phyloP scores from a whole-genome alignment of 257 asterid species.

The Nicotiana tabacum region DNA sequence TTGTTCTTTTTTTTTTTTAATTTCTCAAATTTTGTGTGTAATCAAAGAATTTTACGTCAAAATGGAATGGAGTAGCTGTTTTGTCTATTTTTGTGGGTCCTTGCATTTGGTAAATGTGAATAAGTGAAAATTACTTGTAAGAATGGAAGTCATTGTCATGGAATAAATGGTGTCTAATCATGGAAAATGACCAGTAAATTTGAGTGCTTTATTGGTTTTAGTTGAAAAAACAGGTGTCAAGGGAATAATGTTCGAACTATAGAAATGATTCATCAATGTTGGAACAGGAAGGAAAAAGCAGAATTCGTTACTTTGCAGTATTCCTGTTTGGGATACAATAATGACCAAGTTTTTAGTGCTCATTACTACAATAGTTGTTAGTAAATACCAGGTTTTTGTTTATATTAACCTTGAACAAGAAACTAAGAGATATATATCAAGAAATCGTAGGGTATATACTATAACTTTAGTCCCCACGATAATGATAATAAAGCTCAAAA shows the following conservation, averaged over 20 bases:
- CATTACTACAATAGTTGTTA: neutral
- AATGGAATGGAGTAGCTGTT: neutral
- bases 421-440: neutral
- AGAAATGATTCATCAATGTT: neutral
- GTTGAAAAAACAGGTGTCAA: neutral
- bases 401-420: neutral
- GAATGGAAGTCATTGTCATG: constrained; percentile 6
- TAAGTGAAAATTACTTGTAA: neutral
- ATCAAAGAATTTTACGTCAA: neutral
- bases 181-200: neutral
- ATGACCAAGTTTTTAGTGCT: too few species aligned
- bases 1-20: neutral
- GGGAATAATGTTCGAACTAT: neutral
- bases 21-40: neutral
- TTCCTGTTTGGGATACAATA: neutral
- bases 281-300: neutral
- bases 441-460: neutral
- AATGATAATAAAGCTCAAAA: neutral
- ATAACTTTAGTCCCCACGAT: neutral
- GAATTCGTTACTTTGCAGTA: neutral
- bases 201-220: neutral
- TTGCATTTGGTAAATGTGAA: neutral
- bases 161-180: neutral
- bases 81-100: neutral
- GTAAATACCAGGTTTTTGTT: neutral